These are phyloP conservation scores for Cladosporium austrohemisphaericum DNA, from an alignment of 2,329 filamentous ascomycete species.

Conservation along the genomic window DNA sequence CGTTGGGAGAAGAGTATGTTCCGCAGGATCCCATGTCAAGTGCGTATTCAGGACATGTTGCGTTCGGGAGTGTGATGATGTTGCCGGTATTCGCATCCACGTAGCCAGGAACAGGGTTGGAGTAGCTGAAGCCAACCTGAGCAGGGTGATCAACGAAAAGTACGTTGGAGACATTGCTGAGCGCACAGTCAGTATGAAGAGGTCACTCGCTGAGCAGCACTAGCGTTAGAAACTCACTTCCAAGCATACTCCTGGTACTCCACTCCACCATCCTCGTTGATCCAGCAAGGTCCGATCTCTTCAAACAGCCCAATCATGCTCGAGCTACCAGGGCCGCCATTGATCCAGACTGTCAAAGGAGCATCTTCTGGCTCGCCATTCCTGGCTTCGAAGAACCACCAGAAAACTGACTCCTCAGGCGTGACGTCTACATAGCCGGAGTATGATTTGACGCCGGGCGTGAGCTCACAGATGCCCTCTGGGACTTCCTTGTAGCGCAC, in stretches of 20 bases:
- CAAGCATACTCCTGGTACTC: constrained; percentile 61
- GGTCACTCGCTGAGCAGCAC: neutral
- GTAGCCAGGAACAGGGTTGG: constrained; percentile 31
- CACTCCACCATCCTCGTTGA: constrained; percentile 45
- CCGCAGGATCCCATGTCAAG: constrained; percentile 41
- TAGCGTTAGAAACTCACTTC: constrained; percentile 37
- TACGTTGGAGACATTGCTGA: constrained; percentile 57
- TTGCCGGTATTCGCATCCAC: constrained; percentile 31
- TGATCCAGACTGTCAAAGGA: constrained; percentile 59
- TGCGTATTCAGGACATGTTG: constrained; percentile 22
- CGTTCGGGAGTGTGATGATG: constrained; percentile 36
- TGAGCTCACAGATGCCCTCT: constrained; percentile 54
- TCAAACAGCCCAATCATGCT: constrained; percentile 59
- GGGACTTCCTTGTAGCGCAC: constrained; percentile 58
- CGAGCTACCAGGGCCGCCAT: constrained; percentile 57
- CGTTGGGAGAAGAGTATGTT: constrained; percentile 53
- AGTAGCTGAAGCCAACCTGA: constrained; percentile 58
- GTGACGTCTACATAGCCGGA: constrained; percentile 54
- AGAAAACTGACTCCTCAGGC: constrained; percentile 53
- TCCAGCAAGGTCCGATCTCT: constrained; percentile 38
- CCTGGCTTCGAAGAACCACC: constrained; percentile 56
- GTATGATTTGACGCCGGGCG: constrained; percentile 54
- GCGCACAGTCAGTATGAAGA: neutral
- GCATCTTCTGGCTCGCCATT: constrained; percentile 47
- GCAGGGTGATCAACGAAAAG: constrained; percentile 67